These are phyloP conservation scores for Amorphotheca resinae DNA, from an alignment of 495 filamentous ascomycete species.

Conservation along the genomic window DNA sequence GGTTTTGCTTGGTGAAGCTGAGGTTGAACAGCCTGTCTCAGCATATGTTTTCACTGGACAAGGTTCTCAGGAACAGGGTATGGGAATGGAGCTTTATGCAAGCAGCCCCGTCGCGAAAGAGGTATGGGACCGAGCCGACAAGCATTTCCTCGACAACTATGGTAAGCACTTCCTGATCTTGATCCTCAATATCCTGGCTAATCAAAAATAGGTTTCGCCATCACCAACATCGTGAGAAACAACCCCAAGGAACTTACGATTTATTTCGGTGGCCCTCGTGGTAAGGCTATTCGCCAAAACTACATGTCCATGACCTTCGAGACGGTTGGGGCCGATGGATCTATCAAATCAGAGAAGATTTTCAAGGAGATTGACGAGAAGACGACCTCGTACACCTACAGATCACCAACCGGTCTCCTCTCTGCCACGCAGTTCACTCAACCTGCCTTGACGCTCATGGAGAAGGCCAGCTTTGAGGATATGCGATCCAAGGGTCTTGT, in stretches of 20 bases:
- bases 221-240: slow-evolving; percentile 98
- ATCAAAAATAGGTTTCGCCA: slow-evolving; percentile 61
- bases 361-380: slow-evolving; percentile 93
- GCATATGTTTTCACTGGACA: slow-evolving; percentile 98
- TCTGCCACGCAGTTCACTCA: slow-evolving; percentile 99
- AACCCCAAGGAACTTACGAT: slow-evolving; percentile 99
- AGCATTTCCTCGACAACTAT: slow-evolving; percentile 97
- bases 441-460: slow-evolving; percentile 94
- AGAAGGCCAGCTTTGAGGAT: slow-evolving; percentile 98
- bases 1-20: slow-evolving; percentile 85
- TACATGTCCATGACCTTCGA: slow-evolving; percentile 99
- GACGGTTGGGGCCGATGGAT: slow-evolving; percentile 78
- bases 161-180: slow-evolving; percentile 38
- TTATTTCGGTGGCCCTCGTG: slow-evolving; percentile 91
- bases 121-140: slow-evolving; percentile 96
- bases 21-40: slow-evolving; percentile 96
- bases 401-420: slow-evolving; percentile 85
- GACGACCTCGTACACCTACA: slow-evolving; percentile 92
- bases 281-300: slow-evolving; percentile 93
- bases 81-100: slow-evolving; percentile 98
- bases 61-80: slow-evolving; percentile 95
- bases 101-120: slow-evolving; percentile 88
- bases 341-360: slow-evolving; percentile 95
- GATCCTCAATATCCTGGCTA: slow-evolving; percentile 21
- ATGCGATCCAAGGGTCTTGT: slow-evolving; percentile 96